These are phyloP conservation scores for Limonium bicolor DNA, from an alignment of 148 eudicot species.

Conservation along the genomic window DNA sequence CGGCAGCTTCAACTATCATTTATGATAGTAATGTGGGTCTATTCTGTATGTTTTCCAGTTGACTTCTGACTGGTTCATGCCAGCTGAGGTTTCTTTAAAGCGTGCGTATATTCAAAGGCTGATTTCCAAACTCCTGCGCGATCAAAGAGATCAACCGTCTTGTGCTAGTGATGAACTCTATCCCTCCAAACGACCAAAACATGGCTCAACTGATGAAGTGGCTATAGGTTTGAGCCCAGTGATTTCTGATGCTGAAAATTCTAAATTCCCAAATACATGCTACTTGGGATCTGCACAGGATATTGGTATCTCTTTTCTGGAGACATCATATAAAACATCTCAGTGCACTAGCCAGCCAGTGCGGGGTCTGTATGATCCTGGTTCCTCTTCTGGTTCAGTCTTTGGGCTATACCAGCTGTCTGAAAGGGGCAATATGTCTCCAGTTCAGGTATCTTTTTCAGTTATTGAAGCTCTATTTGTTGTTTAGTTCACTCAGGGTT, in stretches of 20 bases:
- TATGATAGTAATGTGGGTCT: not conserved
- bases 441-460: conserved; percentile 28
- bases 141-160: conserved; percentile 20
- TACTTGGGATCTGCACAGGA: conserved; percentile 24
- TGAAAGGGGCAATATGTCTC: conserved; percentile 23
- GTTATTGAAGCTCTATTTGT: too few species aligned
- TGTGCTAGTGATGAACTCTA: conserved; percentile 16
- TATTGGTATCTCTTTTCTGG: conserved; percentile 41
- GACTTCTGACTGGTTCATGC: conserved; percentile 57
- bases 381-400: conserved; percentile 13
- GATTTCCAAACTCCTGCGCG: conserved; percentile 41
- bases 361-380: conserved; percentile 27
- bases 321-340: conserved; percentile 16
- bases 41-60: conserved; percentile 38
- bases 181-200: conserved; percentile 10
- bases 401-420: conserved; percentile 22
- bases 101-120: conserved; percentile 57
- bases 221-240: conserved; percentile 25
- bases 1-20: not conserved
- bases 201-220: conserved; percentile 21
- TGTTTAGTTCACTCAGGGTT: too few species aligned
- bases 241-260: conserved; percentile 24
- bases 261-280: conserved; percentile 17
- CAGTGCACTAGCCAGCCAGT: conserved; percentile 25
- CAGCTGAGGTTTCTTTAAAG: conserved; percentile 74